phyloP scores from a whole-genome alignment of 192 early-diverging fungal genomes.

The Backusella tuberculispora region DNA sequence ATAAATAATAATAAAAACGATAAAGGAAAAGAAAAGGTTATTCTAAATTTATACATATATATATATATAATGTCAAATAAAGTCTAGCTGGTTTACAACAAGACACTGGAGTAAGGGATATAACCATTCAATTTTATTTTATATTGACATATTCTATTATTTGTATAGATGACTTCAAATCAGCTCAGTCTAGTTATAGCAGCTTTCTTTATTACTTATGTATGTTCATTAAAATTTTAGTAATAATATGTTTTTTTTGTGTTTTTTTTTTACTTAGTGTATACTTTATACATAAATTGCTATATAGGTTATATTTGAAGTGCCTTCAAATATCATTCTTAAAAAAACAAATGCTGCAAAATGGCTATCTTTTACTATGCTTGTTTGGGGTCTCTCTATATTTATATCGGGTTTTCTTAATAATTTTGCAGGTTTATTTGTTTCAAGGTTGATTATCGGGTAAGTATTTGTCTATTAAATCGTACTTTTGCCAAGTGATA shows the following conservation, averaged over 20 bases:
- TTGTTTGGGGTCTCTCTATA: constrained; percentile 71
- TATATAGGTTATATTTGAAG: constrained; percentile 73
- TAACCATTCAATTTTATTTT: background rate
- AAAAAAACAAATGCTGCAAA: constrained; percentile 60
- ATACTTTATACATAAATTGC: constrained; percentile 45
- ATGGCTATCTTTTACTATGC: constrained; percentile 66
- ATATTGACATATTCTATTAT: background rate
- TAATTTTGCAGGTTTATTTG: constrained; percentile 51
- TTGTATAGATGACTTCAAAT: background rate
- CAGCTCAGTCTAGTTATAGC: background rate
- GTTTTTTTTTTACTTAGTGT: background rate
- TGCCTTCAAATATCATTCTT: constrained; percentile 78
- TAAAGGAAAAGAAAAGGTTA: constrained; percentile 11
- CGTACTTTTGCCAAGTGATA: too few species aligned
- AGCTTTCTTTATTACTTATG: constrained; percentile 28
- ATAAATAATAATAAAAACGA: background rate
- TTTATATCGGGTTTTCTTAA: constrained; percentile 63
- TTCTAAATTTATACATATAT: constrained; percentile 23
- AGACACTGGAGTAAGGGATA: constrained; percentile 15
- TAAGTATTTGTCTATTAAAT: constrained; percentile 13
- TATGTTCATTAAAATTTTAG: background rate
- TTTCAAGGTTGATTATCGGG: constrained; percentile 47
- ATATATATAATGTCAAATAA: background rate
- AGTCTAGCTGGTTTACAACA: constrained; percentile 24
- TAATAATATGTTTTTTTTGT: too few species aligned